Conservation (phyloP, 2,329 filamentous ascomycete genomes). For the Arthrobotrys megalospora region DNA sequence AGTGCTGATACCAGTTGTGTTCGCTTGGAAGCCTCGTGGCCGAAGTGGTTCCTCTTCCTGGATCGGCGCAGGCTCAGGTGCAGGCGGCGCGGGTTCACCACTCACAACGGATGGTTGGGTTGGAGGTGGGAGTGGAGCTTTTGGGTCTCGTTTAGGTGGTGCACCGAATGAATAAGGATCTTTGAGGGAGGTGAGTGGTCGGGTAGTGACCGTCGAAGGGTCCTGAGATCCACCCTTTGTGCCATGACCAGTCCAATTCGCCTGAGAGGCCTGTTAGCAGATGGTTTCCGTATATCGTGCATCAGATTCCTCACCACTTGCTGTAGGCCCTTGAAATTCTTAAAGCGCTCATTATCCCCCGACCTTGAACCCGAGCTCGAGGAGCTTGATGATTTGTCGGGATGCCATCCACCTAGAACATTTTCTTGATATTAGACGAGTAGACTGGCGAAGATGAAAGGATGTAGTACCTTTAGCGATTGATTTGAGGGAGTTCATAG, state of each 20-base stretch:
- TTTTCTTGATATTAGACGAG: not conserved
- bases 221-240: slow-evolving; percentile 69
- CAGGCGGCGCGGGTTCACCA: slow-evolving; percentile 65
- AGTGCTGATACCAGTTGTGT: slow-evolving; percentile 81
- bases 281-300: not conserved
- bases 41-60: slow-evolving; percentile 69
- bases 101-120: slow-evolving; percentile 25
- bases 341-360: slow-evolving; percentile 63
- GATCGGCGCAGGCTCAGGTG: slow-evolving; percentile 66
- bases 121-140: slow-evolving; percentile 67
- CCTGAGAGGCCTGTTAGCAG: slow-evolving; percentile 67
- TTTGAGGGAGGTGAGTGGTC: slow-evolving; percentile 78
- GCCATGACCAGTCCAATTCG: slow-evolving; percentile 72
- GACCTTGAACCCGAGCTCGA: slow-evolving; percentile 65
- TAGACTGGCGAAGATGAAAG: not conserved
- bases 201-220: slow-evolving; percentile 68
- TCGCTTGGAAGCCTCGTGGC: slow-evolving; percentile 77
- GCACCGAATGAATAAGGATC: slow-evolving; percentile 85
- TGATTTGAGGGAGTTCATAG: slow-evolving; percentile 66
- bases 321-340: slow-evolving; percentile 73
- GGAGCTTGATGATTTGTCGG: slow-evolving; percentile 65
- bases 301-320: slow-evolving; percentile 70
- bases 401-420: slow-evolving; percentile 69
- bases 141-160: slow-evolving; percentile 78
- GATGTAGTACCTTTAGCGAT: slow-evolving; percentile 67